phyloP scores from a whole-genome alignment of 495 filamentous ascomycete species.

The Extremus antarcticus region DNA sequence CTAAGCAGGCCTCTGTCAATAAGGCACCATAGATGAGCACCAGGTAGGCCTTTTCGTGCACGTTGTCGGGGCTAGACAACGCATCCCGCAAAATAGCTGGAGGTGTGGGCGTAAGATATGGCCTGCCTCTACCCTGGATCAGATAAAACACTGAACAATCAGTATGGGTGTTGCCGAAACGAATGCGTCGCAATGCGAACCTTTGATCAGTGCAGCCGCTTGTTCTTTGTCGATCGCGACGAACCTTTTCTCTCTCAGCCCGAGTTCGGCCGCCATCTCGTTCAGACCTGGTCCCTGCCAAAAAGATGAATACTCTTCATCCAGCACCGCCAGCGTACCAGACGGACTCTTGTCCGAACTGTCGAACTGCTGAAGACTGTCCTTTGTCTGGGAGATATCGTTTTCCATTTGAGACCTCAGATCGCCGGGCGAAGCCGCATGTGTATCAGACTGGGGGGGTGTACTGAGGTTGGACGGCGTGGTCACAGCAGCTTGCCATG shows the following conservation, averaged over 20 bases:
- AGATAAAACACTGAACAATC: neutral
- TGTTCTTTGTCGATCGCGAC: neutral
- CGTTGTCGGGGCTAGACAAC: neutral
- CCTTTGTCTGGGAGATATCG: neutral
- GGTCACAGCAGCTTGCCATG: neutral
- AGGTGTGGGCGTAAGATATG: neutral
- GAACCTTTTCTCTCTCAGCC: neutral
- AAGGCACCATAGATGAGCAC: slow-evolving; percentile 9
- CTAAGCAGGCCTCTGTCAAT: neutral
- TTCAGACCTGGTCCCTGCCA: neutral
- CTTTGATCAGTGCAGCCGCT: neutral
- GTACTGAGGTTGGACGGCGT: neutral
- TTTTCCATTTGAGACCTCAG: neutral
- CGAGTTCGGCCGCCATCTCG: neutral
- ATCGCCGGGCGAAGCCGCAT: neutral
- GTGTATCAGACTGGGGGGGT: neutral
- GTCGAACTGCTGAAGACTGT: neutral
- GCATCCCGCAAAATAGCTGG: neutral
- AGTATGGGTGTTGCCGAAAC: no score
- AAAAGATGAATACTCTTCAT: neutral
- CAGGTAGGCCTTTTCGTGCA: slow-evolving; percentile 9
- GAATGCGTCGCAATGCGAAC: neutral
- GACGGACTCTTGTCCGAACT: neutral
- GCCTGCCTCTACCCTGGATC: neutral
- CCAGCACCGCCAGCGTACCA: neutral